Percentiles rank a stretch among this genome's conserved stretches.
These are phyloP conservation scores for Elongisporangium anandrum DNA, from an alignment of 352 stramenopile species.

Conservation along the genomic window DNA sequence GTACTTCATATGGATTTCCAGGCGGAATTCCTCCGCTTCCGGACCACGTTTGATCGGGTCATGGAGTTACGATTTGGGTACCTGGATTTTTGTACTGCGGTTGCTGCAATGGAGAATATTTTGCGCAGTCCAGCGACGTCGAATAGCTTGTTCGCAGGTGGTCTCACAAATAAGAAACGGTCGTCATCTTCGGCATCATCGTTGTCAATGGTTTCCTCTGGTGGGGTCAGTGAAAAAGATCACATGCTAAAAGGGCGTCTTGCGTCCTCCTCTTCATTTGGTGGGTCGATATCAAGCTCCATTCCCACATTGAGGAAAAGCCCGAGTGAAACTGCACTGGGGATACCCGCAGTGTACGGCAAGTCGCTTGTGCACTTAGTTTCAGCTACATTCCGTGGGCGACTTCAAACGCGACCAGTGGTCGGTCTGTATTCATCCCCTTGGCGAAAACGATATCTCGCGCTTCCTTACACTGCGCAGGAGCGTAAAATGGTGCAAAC, in stretches of 20 bases:
- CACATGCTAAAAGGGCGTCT: constrained; percentile 5
- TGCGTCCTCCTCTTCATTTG: constrained; percentile 18
- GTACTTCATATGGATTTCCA: constrained; percentile 66
- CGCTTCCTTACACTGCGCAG: constrained; percentile 67
- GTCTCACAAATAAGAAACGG: constrained; percentile 14
- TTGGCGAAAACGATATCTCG: constrained; percentile 80
- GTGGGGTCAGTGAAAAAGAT: not conserved
- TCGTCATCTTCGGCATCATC: constrained; percentile 49
- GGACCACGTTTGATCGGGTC: constrained; percentile 68
- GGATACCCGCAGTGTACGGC: constrained; percentile 52
- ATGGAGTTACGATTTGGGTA: constrained; percentile 83
- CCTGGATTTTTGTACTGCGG: constrained; percentile 71
- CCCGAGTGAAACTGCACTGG: constrained; percentile 14
- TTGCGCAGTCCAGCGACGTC: constrained; percentile 22
- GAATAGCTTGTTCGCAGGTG: constrained; percentile 3
- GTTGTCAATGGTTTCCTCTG: constrained; percentile 36
- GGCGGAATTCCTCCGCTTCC: constrained; percentile 56
- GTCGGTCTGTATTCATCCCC: constrained; percentile 78
- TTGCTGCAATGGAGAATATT: constrained; percentile 58
- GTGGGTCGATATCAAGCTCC: constrained; percentile 2
- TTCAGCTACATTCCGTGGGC: constrained; percentile 68
- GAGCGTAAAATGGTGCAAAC: constrained; percentile 66
- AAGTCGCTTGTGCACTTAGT: constrained; percentile 68
- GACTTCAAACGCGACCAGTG: constrained; percentile 63
- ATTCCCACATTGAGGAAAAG: constrained; percentile 10